Conservation (phyloP, 1,284 basidiomycete genomes). For the Jaminaea rosea region DNA sequence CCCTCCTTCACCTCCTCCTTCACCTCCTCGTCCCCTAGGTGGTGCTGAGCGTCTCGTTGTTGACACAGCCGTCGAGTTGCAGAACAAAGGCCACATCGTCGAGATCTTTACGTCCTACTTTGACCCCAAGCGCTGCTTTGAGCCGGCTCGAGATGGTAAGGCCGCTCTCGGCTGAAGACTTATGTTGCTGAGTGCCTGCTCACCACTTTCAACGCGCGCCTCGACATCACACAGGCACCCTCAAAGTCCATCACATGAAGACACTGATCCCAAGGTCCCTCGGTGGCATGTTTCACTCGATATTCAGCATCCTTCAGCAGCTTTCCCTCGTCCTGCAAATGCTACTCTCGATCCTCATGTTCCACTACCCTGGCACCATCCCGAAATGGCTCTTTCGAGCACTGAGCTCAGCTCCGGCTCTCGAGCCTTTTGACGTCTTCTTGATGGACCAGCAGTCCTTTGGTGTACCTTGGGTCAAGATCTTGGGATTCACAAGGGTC, state of each 20-base stretch:
- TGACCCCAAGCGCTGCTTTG: slow-evolving; percentile 55
- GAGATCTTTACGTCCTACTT: slow-evolving; percentile 90
- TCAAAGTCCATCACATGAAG: slow-evolving; percentile 69
- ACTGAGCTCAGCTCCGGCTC: slow-evolving; percentile 42
- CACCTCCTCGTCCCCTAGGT: slow-evolving; percentile 52
- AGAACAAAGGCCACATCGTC: slow-evolving; percentile 75
- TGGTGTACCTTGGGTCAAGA: slow-evolving; percentile 71
- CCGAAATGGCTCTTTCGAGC: slow-evolving; percentile 24
- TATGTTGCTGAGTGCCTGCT: slow-evolving; percentile 6
- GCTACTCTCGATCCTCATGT: slow-evolving; percentile 21
- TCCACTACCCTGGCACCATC: slow-evolving; percentile 46
- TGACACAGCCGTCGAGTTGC: slow-evolving; percentile 83
- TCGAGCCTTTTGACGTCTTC: slow-evolving; percentile 61
- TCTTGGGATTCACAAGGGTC: slow-evolving; percentile 62
- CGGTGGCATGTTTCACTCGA: slow-evolving; percentile 68
- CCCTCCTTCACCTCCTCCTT: neutral
- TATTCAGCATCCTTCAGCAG: slow-evolving; percentile 81
- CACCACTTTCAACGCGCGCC: neutral
- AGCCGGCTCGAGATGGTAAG: slow-evolving; percentile 33
- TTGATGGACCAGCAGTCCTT: slow-evolving; percentile 92
- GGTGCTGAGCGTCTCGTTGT: slow-evolving; percentile 91
- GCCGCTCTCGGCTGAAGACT: slow-evolving; percentile 48
- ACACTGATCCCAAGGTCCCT: slow-evolving; percentile 68
- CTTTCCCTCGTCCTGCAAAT: slow-evolving; percentile 58
- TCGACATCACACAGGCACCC: slow-evolving; percentile 58